Percentiles rank a stretch among this genome's conserved stretches.
phyloP scores from a whole-genome alignment of 2,329 filamentous ascomycete genomes.

The Epichloe gansuensis region DNA sequence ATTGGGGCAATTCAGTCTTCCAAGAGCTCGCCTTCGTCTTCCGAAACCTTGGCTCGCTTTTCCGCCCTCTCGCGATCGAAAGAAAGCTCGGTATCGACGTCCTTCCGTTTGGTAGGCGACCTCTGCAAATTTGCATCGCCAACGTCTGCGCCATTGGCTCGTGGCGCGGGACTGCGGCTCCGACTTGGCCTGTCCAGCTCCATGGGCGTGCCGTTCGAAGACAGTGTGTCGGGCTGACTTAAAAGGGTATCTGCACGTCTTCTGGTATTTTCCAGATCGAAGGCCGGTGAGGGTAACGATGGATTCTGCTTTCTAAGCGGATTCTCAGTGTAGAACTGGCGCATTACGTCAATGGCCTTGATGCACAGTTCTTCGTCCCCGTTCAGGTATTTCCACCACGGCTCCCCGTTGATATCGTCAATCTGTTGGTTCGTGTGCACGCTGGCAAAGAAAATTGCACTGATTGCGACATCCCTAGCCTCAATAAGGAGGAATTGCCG shows the following conservation, averaged over 20 bases:
- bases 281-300: slow-evolving; percentile 40
- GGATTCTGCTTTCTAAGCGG: slow-evolving; percentile 46
- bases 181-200: slow-evolving; percentile 36
- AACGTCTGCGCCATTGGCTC: slow-evolving; percentile 27
- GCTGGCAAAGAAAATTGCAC: slow-evolving; percentile 76
- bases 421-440: slow-evolving; percentile 63
- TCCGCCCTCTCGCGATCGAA: slow-evolving; percentile 24
- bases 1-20: slow-evolving; percentile 16
- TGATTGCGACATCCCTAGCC: slow-evolving; percentile 70
- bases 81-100: slow-evolving; percentile 21
- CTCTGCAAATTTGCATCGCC: slow-evolving; percentile 8
- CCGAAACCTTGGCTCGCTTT: slow-evolving; percentile 33
- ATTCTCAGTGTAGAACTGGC: slow-evolving; percentile 54
- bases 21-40: slow-evolving; percentile 37
- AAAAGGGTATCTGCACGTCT: slow-evolving; percentile 32
- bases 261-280: slow-evolving; percentile 43
- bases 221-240: slow-evolving; percentile 31
- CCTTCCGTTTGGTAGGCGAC: slow-evolving; percentile 33
- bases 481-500: slow-evolving; percentile 71
- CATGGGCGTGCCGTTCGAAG: slow-evolving; percentile 37
- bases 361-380: slow-evolving; percentile 60
- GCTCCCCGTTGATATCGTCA: slow-evolving; percentile 59
- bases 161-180: slow-evolving; percentile 35
- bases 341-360: slow-evolving; percentile 65
- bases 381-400: slow-evolving; percentile 79